A percentile compares a stretch with the other conserved stretches of the same genome.
These are phyloP conservation scores for Flaveria ramosissima DNA, from an alignment of 129 eudicot species.

Conservation along the genomic window DNA sequence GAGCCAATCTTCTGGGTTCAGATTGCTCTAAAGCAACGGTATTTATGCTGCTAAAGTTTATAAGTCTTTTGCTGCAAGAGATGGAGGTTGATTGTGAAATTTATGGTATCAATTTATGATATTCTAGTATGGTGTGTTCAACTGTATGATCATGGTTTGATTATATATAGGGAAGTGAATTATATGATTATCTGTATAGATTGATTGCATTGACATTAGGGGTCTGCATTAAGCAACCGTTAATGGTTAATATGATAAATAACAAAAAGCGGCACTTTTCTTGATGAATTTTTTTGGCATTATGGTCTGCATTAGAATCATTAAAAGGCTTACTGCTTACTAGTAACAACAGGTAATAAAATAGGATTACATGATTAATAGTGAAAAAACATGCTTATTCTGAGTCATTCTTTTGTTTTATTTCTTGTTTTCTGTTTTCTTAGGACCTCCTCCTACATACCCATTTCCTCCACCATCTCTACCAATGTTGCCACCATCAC, in stretches of 20 bases:
- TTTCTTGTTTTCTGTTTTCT: slow-evolving; percentile 29
- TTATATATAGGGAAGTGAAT: slow-evolving; percentile 16
- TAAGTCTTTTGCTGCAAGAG: slow-evolving; percentile 28
- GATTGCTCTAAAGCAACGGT: neutral
- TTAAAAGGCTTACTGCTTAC: slow-evolving; percentile 6
- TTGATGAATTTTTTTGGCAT: neutral
- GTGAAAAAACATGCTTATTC: slow-evolving; percentile 38
- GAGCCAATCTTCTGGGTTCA: neutral
- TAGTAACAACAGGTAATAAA: neutral
- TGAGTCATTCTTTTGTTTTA: slow-evolving; percentile 22
- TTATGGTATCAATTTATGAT: slow-evolving; percentile 17
- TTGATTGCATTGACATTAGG: slow-evolving; percentile 22
- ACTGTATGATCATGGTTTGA: slow-evolving; percentile 22
- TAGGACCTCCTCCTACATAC: slow-evolving; percentile 36
- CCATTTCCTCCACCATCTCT: slow-evolving; percentile 37
- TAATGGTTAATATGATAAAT: neutral
- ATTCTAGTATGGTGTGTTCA: slow-evolving; percentile 27
- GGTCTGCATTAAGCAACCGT: neutral
- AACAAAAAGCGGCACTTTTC: neutral
- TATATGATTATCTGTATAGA: slow-evolving; percentile 33
- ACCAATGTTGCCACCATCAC: slow-evolving; percentile 25
- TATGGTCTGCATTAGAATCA: slow-evolving; percentile 14
- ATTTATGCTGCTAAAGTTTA: slow-evolving; percentile 29
- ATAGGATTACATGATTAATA: slow-evolving; percentile 19
- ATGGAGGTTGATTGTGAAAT: slow-evolving; percentile 25